Evolutionary conservation across 257 asterid genomes (phyloP).

Genomic region (Knoxia roxburghii): DNA sequence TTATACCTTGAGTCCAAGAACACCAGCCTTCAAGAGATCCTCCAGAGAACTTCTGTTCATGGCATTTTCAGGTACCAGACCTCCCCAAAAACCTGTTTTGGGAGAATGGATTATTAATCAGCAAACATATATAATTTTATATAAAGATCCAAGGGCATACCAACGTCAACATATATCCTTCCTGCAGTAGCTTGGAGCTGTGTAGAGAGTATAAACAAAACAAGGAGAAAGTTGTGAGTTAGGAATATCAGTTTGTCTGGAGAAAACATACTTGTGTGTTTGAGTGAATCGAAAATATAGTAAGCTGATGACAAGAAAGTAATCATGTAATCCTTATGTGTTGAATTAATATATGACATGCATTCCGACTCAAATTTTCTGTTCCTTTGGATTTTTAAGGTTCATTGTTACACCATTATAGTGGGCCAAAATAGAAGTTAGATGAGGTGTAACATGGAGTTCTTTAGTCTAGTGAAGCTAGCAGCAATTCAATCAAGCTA

Average conservation of each 20-base stretch:
- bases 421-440: background rate
- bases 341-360: background rate
- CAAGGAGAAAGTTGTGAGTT: background rate
- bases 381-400: background rate
- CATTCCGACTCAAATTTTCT: background rate
- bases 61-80: constrained; percentile 95
- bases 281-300: background rate
- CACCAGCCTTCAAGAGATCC: constrained; percentile 88
- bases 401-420: background rate
- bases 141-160: constrained; percentile 37
- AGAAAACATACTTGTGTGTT: background rate
- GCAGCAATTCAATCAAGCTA: background rate
- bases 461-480: background rate
- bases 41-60: constrained; percentile 60
- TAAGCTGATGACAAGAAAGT: background rate
- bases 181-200: constrained; percentile 78
- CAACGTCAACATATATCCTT: constrained; percentile 85
- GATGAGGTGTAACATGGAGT: constrained; percentile 5
- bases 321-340: background rate
- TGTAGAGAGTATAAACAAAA: constrained; percentile 6
- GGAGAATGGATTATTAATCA: constrained; percentile 5
- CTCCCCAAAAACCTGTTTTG: constrained; percentile 94
- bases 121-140: constrained; percentile 7
- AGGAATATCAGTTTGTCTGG: constrained; percentile 1
- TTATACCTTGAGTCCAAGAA: constrained; percentile 87